phyloP scores from a whole-genome alignment of 345 rosid genomes.

The Hypericum perforatum region DNA sequence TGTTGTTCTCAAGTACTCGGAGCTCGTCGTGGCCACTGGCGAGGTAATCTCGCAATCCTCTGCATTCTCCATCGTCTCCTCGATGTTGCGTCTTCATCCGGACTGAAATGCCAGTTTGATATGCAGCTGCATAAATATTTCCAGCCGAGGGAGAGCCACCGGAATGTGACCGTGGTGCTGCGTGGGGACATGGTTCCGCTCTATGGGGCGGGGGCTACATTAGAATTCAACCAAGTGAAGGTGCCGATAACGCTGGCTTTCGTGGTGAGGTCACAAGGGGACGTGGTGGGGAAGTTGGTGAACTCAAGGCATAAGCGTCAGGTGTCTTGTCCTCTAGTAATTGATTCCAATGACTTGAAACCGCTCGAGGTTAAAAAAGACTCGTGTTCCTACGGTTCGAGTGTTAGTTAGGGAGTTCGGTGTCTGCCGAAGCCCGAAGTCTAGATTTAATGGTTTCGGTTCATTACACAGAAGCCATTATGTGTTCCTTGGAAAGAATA shows the following conservation, averaged over 20 bases:
- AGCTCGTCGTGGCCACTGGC: conserved; percentile 15
- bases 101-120: not conserved
- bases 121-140: conserved; percentile 16
- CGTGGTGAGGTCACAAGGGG: conserved; percentile 10
- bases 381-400: not conserved
- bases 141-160: conserved; percentile 19
- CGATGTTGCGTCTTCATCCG: not conserved
- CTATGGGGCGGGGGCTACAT: conserved; percentile 12
- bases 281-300: conserved; percentile 19
- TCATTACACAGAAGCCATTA: too few species aligned
- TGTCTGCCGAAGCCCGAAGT: not conserved
- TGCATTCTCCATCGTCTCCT: too few species aligned
- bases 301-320: conserved; percentile 9
- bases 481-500: too few species aligned
- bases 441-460: not conserved
- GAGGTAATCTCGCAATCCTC: conserved; percentile 4
- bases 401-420: not conserved
- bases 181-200: conserved; percentile 13
- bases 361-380: not conserved
- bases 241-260: conserved; percentile 11
- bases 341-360: not conserved
- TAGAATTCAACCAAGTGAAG: not conserved
- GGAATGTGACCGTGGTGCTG: conserved; percentile 8
- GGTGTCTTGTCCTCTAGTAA: conserved; percentile 10
- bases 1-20: conserved; percentile 11